phyloP scores from a whole-genome alignment of 768 basidiomycete genomes.

The Russula griseocarnosa region DNA sequence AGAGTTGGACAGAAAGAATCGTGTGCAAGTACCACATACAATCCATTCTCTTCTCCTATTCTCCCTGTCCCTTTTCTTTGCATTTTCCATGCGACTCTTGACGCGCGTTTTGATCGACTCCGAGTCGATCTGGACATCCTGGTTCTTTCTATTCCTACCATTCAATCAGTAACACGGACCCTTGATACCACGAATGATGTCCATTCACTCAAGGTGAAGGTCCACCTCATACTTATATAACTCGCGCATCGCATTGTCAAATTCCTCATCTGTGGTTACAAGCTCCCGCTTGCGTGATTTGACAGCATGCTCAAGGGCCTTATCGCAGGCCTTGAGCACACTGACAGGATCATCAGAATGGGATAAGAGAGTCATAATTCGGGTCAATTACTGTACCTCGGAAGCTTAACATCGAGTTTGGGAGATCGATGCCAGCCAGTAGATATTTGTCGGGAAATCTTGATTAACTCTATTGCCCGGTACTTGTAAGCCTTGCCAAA shows the following conservation, averaged over 20 bases:
- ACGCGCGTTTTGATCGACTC: no score
- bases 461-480: conserved; percentile 4
- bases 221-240: background rate
- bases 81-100: background rate
- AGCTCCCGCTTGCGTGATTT: background rate
- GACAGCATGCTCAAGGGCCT: background rate
- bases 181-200: background rate
- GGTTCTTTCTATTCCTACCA: background rate
- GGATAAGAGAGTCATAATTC: background rate
- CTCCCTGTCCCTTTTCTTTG: background rate
- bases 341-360: background rate
- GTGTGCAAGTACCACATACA: background rate
- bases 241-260: background rate
- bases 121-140: no score
- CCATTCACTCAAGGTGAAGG: background rate
- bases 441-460: background rate
- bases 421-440: background rate
- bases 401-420: background rate
- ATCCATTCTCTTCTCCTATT: background rate
- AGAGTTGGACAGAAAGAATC: background rate
- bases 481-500: background rate
- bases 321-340: background rate
- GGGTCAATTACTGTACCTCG: background rate
- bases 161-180: background rate
- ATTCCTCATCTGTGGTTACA: background rate